phyloP scores from a whole-genome alignment of 2,329 filamentous ascomycete species.

The Albifimbria verrucaria region DNA sequence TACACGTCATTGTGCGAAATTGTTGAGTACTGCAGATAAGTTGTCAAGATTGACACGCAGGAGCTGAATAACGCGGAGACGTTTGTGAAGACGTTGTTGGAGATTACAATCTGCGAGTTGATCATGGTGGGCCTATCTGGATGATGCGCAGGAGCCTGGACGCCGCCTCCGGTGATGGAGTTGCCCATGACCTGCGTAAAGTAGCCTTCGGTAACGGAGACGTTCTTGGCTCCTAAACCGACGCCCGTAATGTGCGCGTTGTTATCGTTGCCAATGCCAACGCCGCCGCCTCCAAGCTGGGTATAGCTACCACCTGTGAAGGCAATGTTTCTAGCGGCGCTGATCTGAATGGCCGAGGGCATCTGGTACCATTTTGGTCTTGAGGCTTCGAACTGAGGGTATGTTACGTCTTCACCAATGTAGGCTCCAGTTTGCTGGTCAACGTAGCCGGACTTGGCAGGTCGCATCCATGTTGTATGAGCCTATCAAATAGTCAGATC shows the following conservation, averaged over 20 bases:
- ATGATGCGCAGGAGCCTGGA: neutral
- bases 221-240: neutral
- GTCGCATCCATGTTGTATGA: neutral
- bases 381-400: neutral
- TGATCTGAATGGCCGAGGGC: neutral
- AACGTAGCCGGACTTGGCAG: neutral
- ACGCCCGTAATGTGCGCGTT: neutral
- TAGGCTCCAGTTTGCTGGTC: constrained; percentile 1
- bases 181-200: constrained; percentile 2
- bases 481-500: neutral
- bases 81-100: constrained; percentile 3
- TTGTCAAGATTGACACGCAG: neutral
- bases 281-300: neutral
- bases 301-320: neutral
- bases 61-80: neutral
- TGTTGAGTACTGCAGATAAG: neutral
- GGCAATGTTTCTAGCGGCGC: neutral
- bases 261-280: constrained; percentile 1
- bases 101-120: neutral
- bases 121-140: neutral
- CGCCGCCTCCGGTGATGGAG: constrained; percentile 1
- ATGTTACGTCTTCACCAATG: neutral
- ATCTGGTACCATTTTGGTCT: neutral
- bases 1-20: neutral
- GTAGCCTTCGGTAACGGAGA: neutral